These are phyloP conservation scores for Colletotrichum simmondsii DNA, from an alignment of 2,329 filamentous ascomycete species.

Conservation along the genomic window DNA sequence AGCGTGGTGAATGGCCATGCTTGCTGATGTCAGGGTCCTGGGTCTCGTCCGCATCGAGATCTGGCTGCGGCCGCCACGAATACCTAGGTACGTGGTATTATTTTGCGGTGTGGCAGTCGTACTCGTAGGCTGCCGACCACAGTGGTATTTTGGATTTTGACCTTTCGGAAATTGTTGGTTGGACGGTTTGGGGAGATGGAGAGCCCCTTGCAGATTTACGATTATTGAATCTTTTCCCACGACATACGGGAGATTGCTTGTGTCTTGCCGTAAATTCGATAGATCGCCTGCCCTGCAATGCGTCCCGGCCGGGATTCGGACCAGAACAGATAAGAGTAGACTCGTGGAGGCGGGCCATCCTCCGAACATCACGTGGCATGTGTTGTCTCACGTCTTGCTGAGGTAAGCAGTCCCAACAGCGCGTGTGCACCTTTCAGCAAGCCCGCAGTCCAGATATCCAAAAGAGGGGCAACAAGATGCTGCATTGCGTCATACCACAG, in stretches of 20 bases:
- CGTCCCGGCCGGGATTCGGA: background rate
- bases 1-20: conserved; percentile 14
- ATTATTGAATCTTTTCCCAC: background rate
- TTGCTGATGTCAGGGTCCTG: conserved; percentile 34
- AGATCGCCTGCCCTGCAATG: background rate
- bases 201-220: conserved; percentile 6
- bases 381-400: background rate
- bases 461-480: background rate
- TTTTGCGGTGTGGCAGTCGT: no score
- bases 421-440: background rate
- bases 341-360: background rate
- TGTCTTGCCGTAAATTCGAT: background rate
- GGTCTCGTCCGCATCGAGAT: conserved; percentile 31
- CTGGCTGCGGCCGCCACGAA: conserved; percentile 15
- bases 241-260: background rate
- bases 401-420: conserved; percentile 10
- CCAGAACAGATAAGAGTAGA: background rate
- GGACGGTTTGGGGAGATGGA: background rate
- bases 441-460: background rate
- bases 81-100: background rate
- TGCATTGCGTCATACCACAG: conserved; percentile 24
- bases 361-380: conserved; percentile 15
- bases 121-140: background rate
- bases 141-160: background rate
- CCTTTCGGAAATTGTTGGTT: background rate